phyloP scores from a whole-genome alignment of 2,329 filamentous ascomycete genomes.

The Epichloe gansuensis region DNA sequence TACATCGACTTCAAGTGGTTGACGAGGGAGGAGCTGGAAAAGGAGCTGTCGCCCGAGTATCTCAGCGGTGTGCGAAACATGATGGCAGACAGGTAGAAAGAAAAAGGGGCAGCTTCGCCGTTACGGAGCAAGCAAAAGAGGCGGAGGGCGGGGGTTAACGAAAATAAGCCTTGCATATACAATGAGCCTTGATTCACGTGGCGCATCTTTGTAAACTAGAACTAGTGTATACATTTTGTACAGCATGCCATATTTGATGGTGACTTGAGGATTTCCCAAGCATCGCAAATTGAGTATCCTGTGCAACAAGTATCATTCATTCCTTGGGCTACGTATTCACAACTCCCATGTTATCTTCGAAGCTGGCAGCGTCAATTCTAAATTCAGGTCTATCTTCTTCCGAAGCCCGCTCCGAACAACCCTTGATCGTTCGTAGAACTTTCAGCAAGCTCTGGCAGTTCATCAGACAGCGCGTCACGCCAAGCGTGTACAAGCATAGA shows the following conservation, averaged over 20 bases:
- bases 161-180: neutral
- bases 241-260: neutral
- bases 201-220: slow-evolving; percentile 1
- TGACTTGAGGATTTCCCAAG: neutral
- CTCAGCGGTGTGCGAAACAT: slow-evolving; percentile 69
- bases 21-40: slow-evolving; percentile 73
- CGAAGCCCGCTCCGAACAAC: too few relatives aligned
- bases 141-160: neutral
- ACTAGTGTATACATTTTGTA: slow-evolving; percentile 2
- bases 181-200: neutral
- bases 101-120: too few relatives aligned
- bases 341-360: neutral
- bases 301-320: neutral
- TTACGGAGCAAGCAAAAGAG: neutral
- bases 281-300: neutral
- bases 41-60: slow-evolving; percentile 54
- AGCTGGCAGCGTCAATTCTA: neutral
- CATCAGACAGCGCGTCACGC: neutral
- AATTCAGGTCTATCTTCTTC: neutral
- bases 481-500: neutral
- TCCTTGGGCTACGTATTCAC: too few relatives aligned
- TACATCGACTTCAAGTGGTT: slow-evolving; percentile 85
- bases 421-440: neutral
- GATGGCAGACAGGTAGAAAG: slow-evolving; percentile 58
- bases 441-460: neutral